Evolutionary conservation across 768 basidiomycete species (phyloP).

Genomic region (Lentinula raphanica): DNA sequence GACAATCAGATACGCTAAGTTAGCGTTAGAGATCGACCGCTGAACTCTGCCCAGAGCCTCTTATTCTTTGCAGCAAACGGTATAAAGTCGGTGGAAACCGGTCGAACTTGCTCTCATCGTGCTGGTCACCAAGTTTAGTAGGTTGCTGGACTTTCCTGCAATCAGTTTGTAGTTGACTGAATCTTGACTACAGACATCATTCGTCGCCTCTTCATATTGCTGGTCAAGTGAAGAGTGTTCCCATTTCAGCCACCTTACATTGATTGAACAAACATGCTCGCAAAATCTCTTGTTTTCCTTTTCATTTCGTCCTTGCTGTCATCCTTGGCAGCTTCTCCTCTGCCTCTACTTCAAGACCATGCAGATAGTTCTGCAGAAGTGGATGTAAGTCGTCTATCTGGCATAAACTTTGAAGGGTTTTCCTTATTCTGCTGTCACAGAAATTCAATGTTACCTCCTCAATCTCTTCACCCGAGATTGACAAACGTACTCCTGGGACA

Average conservation of each 20-base stretch:
- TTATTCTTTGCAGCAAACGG: neutral
- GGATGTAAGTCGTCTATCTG: neutral
- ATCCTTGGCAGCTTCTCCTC: neutral
- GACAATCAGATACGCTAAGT: too few species aligned
- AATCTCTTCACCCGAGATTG: neutral
- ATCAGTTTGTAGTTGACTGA: neutral
- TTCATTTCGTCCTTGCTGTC: neutral
- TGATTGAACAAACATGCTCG: neutral
- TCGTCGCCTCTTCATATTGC: neutral
- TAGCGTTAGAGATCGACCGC: too few species aligned
- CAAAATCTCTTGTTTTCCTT: neutral
- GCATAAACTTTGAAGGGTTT: neutral
- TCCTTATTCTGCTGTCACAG: neutral
- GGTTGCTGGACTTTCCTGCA: neutral
- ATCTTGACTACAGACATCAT: neutral
- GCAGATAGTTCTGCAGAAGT: neutral
- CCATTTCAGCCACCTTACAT: neutral
- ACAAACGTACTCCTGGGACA: neutral
- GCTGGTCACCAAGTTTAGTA: neutral
- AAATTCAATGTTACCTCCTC: neutral
- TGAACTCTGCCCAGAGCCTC: too few species aligned
- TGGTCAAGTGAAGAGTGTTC: neutral
- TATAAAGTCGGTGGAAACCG: neutral
- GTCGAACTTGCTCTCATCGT: neutral
- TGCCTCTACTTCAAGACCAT: neutral